These are phyloP conservation scores for Penicillium palitans DNA, from an alignment of 2,329 filamentous ascomycete genomes.

Conservation along the genomic window DNA sequence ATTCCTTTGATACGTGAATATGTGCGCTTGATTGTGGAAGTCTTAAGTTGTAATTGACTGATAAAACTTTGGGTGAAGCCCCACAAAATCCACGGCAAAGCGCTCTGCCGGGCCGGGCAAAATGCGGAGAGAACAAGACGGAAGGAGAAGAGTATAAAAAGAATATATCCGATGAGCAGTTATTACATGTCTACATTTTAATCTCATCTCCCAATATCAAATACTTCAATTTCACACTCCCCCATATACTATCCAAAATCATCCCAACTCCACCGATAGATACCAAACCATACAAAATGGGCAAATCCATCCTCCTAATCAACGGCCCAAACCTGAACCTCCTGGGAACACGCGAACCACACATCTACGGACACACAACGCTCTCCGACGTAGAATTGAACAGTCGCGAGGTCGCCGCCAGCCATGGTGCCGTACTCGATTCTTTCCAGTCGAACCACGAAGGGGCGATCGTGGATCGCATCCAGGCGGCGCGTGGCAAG, in stretches of 20 bases:
- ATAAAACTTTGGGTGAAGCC: not conserved
- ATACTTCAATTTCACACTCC: not conserved
- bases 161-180: constrained; percentile 1
- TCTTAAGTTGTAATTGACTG: too few relatives aligned
- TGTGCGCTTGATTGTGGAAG: too few relatives aligned
- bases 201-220: not conserved
- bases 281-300: constrained; percentile 25
- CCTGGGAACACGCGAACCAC: constrained; percentile 71
- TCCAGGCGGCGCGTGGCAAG: constrained; percentile 63
- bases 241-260: not conserved
- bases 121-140: constrained; percentile 14
- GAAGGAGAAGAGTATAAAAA: not conserved
- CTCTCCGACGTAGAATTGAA: constrained; percentile 60
- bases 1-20: too few relatives aligned
- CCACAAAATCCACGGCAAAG: constrained; percentile 20
- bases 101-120: constrained; percentile 17
- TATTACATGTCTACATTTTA: not conserved
- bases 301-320: constrained; percentile 64
- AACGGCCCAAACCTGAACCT: constrained; percentile 85
- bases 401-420: constrained; percentile 52
- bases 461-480: constrained; percentile 70
- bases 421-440: constrained; percentile 54
- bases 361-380: constrained; percentile 70
- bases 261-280: not conserved
- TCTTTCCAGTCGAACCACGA: constrained; percentile 77